Base-by-base conservation (phyloP, 331 rosid species). In the Telfairia occidentalis region DNA sequence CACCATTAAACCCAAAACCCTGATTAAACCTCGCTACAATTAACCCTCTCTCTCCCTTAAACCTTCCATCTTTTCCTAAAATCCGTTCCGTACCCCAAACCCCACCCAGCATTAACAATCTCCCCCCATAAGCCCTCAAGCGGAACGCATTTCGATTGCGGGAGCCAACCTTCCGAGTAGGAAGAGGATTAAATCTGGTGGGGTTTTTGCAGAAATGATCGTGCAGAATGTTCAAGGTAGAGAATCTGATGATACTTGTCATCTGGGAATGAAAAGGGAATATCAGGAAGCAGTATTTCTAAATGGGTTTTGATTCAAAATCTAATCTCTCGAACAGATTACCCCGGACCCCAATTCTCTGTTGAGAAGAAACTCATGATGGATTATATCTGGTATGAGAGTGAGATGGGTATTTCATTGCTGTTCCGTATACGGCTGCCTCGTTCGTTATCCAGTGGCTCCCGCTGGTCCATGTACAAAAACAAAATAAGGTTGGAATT, bases 1-100 rank as follows among this genome's bases (percentile, higher is more conserved):
- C 90, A 19, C 87, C 89, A 60, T 88, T 91, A 80, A 88, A 90
- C 18, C 92, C 97, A 80, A 91, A 91, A 64, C 94, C 91, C 57
- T 84, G 84, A 76, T 90, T 90, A 76, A 81, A 89, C 80, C 84
- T 87, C 83, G 85, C 93, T 76, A 85, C 57, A 81, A 88, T 90
- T 74, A 74, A 71, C 67, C 95, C 86, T 60, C 72, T 87, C 81
- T 58, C 82, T 83, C 65, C 73, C 82, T 74, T 82, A 75, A 79
- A 73, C 43, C 66, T 58, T 29, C 78, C 84, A 74, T 82, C 82
- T 73, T 52, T 82, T 75, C 79, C 70, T 75, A 82, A 80, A 82
- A 76, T 48, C 80, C 80, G 83, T 53, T 81, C 78, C 75, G 70
- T 32, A 64, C 75, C 70, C 76, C 78, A 37, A 75, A 53, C 48